phyloP scores from a whole-genome alignment of 2,329 filamentous ascomycete species.

The Curvularia verruculosa region DNA sequence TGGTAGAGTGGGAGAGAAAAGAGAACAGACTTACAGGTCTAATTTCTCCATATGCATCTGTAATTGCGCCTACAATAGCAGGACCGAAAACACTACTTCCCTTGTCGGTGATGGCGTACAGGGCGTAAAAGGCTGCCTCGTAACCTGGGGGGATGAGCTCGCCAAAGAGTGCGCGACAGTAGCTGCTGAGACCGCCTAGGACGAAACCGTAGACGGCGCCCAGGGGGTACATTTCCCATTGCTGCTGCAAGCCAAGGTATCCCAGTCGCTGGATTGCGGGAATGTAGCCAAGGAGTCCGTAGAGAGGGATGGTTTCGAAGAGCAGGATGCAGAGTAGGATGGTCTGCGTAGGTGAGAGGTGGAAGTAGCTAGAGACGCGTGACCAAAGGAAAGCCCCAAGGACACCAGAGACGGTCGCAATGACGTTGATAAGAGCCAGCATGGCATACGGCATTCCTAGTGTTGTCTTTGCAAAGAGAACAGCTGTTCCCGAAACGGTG shows the following conservation, averaged over 20 bases:
- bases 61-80: slow-evolving; percentile 90
- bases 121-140: slow-evolving; percentile 93
- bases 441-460: slow-evolving; percentile 88
- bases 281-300: slow-evolving; percentile 86
- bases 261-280: slow-evolving; percentile 77
- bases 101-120: slow-evolving; percentile 98
- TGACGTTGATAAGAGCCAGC: slow-evolving; percentile 90
- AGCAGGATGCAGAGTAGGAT: slow-evolving; percentile 89
- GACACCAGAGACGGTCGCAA: slow-evolving; percentile 83
- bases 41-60: slow-evolving; percentile 67
- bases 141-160: slow-evolving; percentile 93
- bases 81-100: slow-evolving; percentile 93
- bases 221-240: slow-evolving; percentile 96
- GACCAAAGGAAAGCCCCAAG: slow-evolving; percentile 91
- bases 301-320: slow-evolving; percentile 91
- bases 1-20: no score
- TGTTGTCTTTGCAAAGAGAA: slow-evolving; percentile 93
- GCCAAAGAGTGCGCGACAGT: slow-evolving; percentile 90
- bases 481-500: slow-evolving; percentile 91
- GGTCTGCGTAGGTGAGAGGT: slow-evolving; percentile 79
- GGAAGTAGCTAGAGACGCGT: slow-evolving; percentile 71
- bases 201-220: slow-evolving; percentile 92
- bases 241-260: slow-evolving; percentile 83
- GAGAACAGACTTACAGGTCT: slow-evolving; percentile 48
- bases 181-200: slow-evolving; percentile 87